phyloP scores from a whole-genome alignment of 495 filamentous ascomycete genomes.

The Evansstolkia leycettana region DNA sequence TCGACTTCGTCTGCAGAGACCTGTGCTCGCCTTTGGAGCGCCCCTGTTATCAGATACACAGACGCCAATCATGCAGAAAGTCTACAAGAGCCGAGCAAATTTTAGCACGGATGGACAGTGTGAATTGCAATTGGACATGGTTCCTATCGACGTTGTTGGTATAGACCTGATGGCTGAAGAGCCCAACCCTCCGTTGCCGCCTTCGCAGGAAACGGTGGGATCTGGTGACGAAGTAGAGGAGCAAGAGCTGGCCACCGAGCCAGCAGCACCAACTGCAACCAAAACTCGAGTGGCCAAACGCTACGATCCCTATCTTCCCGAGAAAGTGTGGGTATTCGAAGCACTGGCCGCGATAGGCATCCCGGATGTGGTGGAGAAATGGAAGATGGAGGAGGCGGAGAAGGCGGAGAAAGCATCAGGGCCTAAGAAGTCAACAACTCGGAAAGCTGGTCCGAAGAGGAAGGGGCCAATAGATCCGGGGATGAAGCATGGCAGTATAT shows the following conservation, averaged over 20 bases:
- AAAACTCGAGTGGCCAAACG: conserved; percentile 40
- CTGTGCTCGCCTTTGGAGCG: conserved; percentile 10
- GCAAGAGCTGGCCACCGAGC: conserved; percentile 9
- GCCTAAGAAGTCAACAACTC: conserved; percentile 16
- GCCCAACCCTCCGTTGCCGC: conserved; percentile 38
- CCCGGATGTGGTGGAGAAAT: conserved; percentile 62
- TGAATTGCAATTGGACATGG: conserved; percentile 67
- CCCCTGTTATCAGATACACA: conserved; percentile 18
- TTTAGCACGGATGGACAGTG: conserved; percentile 59
- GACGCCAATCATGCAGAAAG: conserved; percentile 33
- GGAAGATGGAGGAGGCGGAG: conserved; percentile 49
- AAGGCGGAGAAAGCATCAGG: conserved; percentile 18
- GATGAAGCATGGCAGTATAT: conserved; percentile 33
- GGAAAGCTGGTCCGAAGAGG: conserved; percentile 23
- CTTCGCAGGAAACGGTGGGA: conserved; percentile 35
- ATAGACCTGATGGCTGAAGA: conserved; percentile 61
- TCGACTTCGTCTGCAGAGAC: conserved; percentile 37
- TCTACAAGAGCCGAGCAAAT: conserved; percentile 57
- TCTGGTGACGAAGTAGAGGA: conserved; percentile 44
- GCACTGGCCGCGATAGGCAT: conserved; percentile 55
- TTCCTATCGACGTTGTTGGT: conserved; percentile 63
- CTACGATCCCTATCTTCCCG: conserved; percentile 52
- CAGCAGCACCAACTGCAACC: conserved; percentile 12
- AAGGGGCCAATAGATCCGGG: conserved; percentile 30
- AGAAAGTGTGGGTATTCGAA: conserved; percentile 70